Evolutionary conservation across 352 stramenopile species (phyloP), one percentile per base, ranked within the genome.

Genomic region (Globisporangium yorkense): DNA sequence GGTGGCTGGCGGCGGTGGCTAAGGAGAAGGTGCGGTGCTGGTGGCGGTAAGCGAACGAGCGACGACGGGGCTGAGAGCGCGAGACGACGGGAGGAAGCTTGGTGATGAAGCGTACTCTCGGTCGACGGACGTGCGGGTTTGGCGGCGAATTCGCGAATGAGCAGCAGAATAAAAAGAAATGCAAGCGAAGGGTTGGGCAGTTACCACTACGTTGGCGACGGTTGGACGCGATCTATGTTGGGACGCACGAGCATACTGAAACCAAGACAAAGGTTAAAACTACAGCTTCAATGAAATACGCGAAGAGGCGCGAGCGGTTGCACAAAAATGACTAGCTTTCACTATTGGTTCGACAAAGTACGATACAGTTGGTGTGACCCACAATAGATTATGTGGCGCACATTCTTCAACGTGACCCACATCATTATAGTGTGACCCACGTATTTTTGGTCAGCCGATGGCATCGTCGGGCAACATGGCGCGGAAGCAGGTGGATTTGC

Each of bases 71-170:
- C 35, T 51, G 58, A 48, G 54, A 24, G 43, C 27, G 45, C 51
- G 47, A 20, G 31, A 31, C 31, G 57, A 54, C 60, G 33, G 48
- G 72, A 85, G 71, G 76, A 89, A 89, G 74, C 76, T 81, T 56
- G 63, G 56, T 89, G 79, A 89, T 78, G 76, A 59, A 84, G 73
- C 77, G 86, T 89, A 80, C 73, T 84, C 71, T 56, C 56, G 49
- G 18, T 3, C n/a, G 21, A 37, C 51, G 21, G n/a, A 40, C 55
- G 56, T 62, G 56, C 12, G 47, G 16, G 13, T 21, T 56, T 15
- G 27, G 27, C 37, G 33, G 54, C 16, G 41, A 54, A 53, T 62
- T 54, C n/a, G 40, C 29, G 47, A 53, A 56, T 62, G 56, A 55
- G 29, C 24, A 2, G 33, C 33, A 10, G 9, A 37, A 37, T 10